A percentile compares a stretch with the other conserved stretches of the same genome.
Evolutionary conservation across 306 rosid genomes (phyloP).

Genomic region (apple (Malus domestica)): DNA sequence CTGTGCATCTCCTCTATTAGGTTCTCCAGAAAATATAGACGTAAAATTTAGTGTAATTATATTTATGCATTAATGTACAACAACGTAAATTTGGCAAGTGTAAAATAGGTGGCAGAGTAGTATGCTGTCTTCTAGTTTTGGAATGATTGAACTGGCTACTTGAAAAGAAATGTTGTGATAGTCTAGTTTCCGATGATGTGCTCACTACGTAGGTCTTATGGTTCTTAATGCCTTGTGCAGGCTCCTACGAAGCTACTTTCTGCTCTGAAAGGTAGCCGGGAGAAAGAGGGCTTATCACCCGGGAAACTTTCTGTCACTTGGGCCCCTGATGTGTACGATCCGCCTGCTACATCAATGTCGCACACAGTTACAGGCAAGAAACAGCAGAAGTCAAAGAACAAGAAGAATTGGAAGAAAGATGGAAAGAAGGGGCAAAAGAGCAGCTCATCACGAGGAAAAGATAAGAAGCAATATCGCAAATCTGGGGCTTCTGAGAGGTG

Average conservation of each 20-base stretch:
- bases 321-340: conserved; percentile 93
- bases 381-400: conserved; percentile 58
- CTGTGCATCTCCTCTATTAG: neutral
- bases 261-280: conserved; percentile 81
- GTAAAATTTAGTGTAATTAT: neutral
- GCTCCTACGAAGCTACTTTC: conserved; percentile 56
- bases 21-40: neutral
- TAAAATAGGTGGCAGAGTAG: neutral
- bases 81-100: too few species aligned
- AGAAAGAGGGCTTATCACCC: conserved; percentile 26
- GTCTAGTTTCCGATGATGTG: neutral
- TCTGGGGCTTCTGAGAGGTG: conserved; percentile 32
- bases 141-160: neutral
- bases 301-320: conserved; percentile 59
- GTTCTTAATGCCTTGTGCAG: conserved; percentile 22
- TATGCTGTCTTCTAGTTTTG: neutral
- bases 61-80: neutral
- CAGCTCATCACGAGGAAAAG: conserved; percentile 47
- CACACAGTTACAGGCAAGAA: conserved; percentile 58
- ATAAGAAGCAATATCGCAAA: conserved; percentile 53
- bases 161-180: neutral
- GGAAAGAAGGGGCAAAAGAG: conserved; percentile 64
- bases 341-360: conserved; percentile 43
- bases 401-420: conserved; percentile 47
- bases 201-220: neutral